Evolutionary conservation across 139 green algal species (phyloP).

Genomic region (Asterochloris sp.): DNA sequence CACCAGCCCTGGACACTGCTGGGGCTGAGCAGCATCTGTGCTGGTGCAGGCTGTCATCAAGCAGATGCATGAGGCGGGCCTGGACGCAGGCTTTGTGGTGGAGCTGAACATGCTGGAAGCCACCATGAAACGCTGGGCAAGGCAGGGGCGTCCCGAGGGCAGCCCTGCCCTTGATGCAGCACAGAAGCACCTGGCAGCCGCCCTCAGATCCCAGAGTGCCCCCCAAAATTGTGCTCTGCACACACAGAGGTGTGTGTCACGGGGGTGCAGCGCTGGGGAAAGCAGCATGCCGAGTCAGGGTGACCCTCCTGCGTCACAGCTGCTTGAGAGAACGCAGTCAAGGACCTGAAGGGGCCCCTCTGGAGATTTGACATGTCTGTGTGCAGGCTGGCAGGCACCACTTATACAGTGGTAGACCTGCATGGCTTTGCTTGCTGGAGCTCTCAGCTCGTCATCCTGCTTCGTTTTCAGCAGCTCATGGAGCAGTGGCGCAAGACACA

Average conservation of each 20-base stretch:
- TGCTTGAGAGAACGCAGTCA: background rate
- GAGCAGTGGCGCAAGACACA: too few species aligned
- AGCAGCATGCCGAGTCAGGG: too few species aligned
- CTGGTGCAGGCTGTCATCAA: constrained; percentile 1
- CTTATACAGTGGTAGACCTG: constrained; percentile 1
- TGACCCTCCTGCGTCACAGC: background rate
- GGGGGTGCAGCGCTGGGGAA: too few species aligned
- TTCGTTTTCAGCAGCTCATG: too few species aligned
- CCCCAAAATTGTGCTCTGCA: too few species aligned
- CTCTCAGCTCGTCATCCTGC: constrained; percentile 1
- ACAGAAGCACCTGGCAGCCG: background rate
- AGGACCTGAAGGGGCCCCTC: background rate
- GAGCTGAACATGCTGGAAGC: background rate
- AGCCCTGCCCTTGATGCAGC: background rate
- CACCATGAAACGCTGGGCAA: background rate
- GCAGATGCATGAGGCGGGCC: background rate
- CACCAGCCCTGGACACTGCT: background rate
- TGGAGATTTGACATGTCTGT: too few species aligned
- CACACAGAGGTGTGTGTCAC: background rate
- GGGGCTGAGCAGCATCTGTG: background rate
- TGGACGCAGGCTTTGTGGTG: background rate
- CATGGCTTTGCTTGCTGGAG: constrained; percentile 11
- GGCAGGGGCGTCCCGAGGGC: background rate
- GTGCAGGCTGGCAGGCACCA: background rate
- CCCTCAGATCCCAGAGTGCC: background rate